Percentiles rank a stretch among this genome's conserved stretches.
Evolutionary conservation across 2,329 filamentous ascomycete genomes (phyloP).

Genomic region (Cryoendolithus antarcticus): DNA sequence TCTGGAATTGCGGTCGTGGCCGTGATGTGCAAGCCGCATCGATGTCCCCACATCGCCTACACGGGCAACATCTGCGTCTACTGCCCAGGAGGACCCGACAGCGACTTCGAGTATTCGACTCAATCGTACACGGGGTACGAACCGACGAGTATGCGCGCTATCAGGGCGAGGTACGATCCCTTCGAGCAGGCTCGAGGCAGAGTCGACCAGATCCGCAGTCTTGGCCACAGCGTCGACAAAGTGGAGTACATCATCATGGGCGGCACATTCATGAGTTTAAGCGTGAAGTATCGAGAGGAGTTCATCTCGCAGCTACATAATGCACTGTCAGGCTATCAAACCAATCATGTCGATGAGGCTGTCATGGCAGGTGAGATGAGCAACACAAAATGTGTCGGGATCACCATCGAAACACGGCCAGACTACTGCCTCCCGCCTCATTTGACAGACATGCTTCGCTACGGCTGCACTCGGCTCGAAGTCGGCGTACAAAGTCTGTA

Average conservation of each 20-base stretch:
- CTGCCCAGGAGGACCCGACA: constrained; percentile 92
- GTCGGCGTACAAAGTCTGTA: constrained; percentile 94
- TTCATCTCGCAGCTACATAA: constrained; percentile 97
- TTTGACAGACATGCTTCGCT: constrained; percentile 89
- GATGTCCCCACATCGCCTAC: constrained; percentile 95
- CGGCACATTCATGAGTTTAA: constrained; percentile 94
- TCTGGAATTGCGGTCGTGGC: constrained; percentile 96
- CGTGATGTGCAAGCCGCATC: constrained; percentile 98
- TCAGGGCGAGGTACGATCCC: constrained; percentile 90
- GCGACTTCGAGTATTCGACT: constrained; percentile 97
- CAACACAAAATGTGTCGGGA: constrained; percentile 93
- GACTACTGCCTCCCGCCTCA: constrained; percentile 97
- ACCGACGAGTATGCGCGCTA: constrained; percentile 95
- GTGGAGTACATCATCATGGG: constrained; percentile 99
- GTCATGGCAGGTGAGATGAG: constrained; percentile 92
- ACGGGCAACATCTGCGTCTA: constrained; percentile 99
- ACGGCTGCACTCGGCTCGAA: constrained; percentile 88
- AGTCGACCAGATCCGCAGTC: constrained; percentile 89
- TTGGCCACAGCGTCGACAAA: constrained; percentile 96
- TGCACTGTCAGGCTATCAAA: constrained; percentile 89
- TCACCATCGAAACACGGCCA: constrained; percentile 93
- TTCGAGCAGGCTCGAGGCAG: constrained; percentile 94
- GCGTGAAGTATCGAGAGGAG: constrained; percentile 76
- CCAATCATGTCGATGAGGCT: constrained; percentile 86
- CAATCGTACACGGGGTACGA: constrained; percentile 99